Evolutionary conservation across 495 filamentous ascomycete species (phyloP).

Genomic region (Trichodelitschia bisporula): DNA sequence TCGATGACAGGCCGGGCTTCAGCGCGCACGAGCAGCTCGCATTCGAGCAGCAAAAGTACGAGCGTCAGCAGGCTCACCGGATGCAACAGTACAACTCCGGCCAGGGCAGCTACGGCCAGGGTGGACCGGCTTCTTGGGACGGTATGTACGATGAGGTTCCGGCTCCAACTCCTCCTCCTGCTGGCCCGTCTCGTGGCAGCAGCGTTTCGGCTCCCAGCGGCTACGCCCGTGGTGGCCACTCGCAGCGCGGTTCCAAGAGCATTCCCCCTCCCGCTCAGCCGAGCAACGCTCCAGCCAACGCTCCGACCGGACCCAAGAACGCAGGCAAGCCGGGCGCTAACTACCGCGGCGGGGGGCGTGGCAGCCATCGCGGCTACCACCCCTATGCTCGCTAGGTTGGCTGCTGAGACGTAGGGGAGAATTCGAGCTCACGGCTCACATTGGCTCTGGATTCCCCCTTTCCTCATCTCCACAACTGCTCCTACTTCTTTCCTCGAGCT

Average conservation of each 20-base stretch:
- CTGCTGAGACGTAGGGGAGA: too few relatives aligned
- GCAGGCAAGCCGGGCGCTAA: conserved; percentile 83
- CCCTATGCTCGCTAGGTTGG: too few relatives aligned
- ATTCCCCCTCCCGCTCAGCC: conserved; percentile 16
- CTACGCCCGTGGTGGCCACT: conserved; percentile 9
- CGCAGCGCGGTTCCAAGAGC: conserved; percentile 20
- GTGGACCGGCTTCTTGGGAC: conserved; percentile 69
- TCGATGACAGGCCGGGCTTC: conserved; percentile 17
- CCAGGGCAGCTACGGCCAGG: conserved; percentile 13
- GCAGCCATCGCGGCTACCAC: conserved; percentile 50
- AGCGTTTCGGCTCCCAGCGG: conserved; percentile 21
- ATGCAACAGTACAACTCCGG: conserved; percentile 12
- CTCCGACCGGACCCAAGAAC: conserved; percentile 90
- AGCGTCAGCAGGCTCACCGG: conserved; percentile 36
- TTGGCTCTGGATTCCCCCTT: too few relatives aligned
- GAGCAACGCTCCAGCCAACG: conserved; percentile 67
- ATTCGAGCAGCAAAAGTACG: conserved; percentile 77
- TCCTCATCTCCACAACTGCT: too few relatives aligned
- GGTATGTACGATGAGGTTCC: conserved; percentile 99
- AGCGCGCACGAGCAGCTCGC: conserved; percentile 54
- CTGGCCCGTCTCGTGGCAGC: conserved; percentile 24
- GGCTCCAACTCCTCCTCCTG: conserved; percentile 39
- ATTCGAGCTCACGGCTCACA: too few relatives aligned
- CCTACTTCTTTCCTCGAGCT: too few relatives aligned
- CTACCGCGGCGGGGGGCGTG: conserved; percentile 81